phyloP scores from a whole-genome alignment of 1,284 basidiomycete species.

The Puccinia sorghi region DNA sequence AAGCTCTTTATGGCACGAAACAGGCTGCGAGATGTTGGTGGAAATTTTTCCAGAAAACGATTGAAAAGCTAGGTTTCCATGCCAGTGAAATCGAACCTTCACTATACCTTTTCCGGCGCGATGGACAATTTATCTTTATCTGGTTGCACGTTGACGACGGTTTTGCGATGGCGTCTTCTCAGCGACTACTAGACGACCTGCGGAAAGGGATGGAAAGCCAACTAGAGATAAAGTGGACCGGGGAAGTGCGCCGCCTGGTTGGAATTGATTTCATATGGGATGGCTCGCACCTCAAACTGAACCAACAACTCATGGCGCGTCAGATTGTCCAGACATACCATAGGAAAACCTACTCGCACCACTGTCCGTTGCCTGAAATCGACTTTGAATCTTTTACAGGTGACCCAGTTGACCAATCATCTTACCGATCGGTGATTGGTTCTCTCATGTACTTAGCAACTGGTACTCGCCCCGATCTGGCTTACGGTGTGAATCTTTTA shows the following conservation, averaged over 20 bases:
- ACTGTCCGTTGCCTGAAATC: background rate
- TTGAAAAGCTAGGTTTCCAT: background rate
- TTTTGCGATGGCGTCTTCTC: background rate
- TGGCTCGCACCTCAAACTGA: background rate
- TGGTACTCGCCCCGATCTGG: background rate
- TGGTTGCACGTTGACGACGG: constrained; percentile 10
- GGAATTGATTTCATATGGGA: background rate
- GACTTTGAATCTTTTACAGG: background rate
- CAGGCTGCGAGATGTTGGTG: background rate
- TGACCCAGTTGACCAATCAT: background rate
- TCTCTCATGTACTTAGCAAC: background rate
- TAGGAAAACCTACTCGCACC: background rate
- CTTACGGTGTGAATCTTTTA: background rate
- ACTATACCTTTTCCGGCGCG: background rate
- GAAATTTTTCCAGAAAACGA: background rate
- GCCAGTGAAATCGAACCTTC: background rate
- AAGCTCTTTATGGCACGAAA: background rate
- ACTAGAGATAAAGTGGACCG: background rate
- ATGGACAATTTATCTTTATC: too few species aligned
- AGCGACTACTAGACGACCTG: background rate
- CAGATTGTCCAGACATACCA: background rate
- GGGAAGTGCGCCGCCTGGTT: background rate
- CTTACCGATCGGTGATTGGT: background rate
- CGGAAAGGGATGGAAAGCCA: background rate
- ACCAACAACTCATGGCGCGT: background rate